Base-by-base conservation (phyloP, 176 grass and related monocot genomes). In the Oryza australiensis region DNA sequence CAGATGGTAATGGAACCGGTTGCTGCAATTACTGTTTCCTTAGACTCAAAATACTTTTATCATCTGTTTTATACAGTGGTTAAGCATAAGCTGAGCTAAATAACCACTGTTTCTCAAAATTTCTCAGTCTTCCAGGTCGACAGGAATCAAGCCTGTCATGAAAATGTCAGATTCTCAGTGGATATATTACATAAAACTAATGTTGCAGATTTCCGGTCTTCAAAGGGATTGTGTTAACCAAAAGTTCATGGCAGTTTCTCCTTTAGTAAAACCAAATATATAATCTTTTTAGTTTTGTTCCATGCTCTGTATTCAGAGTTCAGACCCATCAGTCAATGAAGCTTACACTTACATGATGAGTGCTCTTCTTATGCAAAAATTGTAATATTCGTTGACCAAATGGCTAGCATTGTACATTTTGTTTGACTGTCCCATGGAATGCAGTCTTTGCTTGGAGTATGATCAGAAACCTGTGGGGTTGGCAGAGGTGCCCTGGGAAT, bases 11-110 rank as follows among this genome's bases (percentile, higher is more conserved):
- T 43, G 12, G 12, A 38, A 26, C 37, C 8, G 12, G 13, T 26
- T 71, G 23, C 12, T 71, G 8, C 20, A 26, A 71, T 27, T 45
- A 71, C 12, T 27, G 1, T 43, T 43, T 45, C 38, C 12, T 43
- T 71, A 38, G 22, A 71, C 26, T 26, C 38, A 72, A 72, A 26
- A 72, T 72, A 72, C 40, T 43, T 45, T 18, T 23, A 71, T 71
- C 22, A 15, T 43, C n/a, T 71, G 5, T 70, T 41, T 16, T 71
- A 45, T 45, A 71, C 12, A 45, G 38, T 27, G 11, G 23, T 45
- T 26, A 71, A 71, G 23, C 38, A 45, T 12, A 45, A 6, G 26
- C 68, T 41, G 34, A 27, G 38, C 68, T 42, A 15, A 28, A 6
- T 15, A 27, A 27, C 13, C 12, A 7, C 3, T 7, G 38, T 7